These are phyloP conservation scores for Thelonectria rubi DNA, from an alignment of 2,329 filamentous ascomycete genomes.

Conservation along the genomic window DNA sequence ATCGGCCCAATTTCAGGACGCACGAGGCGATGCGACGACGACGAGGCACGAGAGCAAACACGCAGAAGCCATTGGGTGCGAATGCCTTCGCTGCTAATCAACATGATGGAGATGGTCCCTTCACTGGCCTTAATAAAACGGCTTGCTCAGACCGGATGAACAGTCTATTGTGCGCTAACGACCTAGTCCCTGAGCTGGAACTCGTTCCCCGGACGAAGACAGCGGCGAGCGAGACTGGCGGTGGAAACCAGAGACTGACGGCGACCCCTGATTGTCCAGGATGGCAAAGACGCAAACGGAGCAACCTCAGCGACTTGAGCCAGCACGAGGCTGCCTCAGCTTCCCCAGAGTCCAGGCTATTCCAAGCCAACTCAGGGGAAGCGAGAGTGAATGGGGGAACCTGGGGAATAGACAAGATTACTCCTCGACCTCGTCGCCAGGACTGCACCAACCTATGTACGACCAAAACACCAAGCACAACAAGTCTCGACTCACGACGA, in stretches of 20 bases:
- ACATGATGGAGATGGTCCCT: background rate
- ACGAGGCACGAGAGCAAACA: background rate
- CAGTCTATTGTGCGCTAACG: conserved; percentile 15
- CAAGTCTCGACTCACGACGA: background rate
- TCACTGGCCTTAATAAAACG: background rate
- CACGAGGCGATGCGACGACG: background rate
- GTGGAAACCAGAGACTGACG: conserved; percentile 12
- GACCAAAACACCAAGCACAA: background rate
- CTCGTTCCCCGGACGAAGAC: conserved; percentile 16
- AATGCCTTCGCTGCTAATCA: background rate
- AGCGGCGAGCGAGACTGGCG: conserved; percentile 7
- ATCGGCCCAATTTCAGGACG: background rate
- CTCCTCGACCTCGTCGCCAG: background rate
- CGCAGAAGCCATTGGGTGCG: background rate
- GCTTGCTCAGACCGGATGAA: background rate
- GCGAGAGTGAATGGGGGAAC: conserved; percentile 1
- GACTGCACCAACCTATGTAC: background rate
- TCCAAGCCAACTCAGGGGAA: conserved; percentile 32
- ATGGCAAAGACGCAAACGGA: conserved; percentile 26
- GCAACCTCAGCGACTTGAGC: conserved; percentile 25
- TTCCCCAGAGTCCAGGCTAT: conserved; percentile 32
- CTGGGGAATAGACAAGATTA: conserved; percentile 1
- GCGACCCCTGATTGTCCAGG: conserved; percentile 28
- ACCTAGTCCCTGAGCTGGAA: conserved; percentile 20
- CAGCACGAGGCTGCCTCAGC: conserved; percentile 26